Evolutionary conservation across 1,284 basidiomycete species (phyloP).

Genomic region (Ganoderma sinense): DNA sequence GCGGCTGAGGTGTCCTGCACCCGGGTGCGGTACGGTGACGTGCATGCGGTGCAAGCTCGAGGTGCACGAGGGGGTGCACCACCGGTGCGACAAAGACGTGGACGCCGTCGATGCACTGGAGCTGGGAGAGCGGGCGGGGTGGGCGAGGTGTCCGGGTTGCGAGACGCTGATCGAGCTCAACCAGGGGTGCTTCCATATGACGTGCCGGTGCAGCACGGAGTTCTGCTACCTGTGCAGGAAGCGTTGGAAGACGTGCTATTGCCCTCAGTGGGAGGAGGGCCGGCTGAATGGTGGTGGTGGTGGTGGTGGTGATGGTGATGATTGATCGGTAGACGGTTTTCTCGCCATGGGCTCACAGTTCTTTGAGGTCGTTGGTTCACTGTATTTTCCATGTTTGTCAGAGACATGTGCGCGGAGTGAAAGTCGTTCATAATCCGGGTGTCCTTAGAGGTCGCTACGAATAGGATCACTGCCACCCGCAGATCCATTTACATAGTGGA

Average conservation of each 20-base stretch:
- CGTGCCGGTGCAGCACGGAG: constrained; percentile 42
- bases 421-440: background rate
- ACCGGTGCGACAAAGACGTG: constrained; percentile 30
- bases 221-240: constrained; percentile 56
- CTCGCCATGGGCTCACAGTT: background rate
- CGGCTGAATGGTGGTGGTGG: background rate
- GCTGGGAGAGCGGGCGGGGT: constrained; percentile 44
- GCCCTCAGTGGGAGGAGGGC: constrained; percentile 62
- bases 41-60: constrained; percentile 36
- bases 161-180: constrained; percentile 43
- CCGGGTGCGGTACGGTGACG: constrained; percentile 33
- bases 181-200: constrained; percentile 48
- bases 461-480: background rate
- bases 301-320: background rate
- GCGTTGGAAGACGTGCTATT: constrained; percentile 58
- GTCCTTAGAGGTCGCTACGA: background rate
- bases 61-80: constrained; percentile 20
- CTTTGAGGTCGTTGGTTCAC: background rate
- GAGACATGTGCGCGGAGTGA: background rate
- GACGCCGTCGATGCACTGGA: constrained; percentile 39
- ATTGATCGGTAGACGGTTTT: background rate
- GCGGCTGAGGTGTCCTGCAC: constrained; percentile 23
- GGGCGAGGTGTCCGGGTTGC: constrained; percentile 54
- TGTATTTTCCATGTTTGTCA: background rate
- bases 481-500: background rate